These are phyloP conservation scores for Viola odorata DNA, from an alignment of 345 rosid species.

Conservation along the genomic window DNA sequence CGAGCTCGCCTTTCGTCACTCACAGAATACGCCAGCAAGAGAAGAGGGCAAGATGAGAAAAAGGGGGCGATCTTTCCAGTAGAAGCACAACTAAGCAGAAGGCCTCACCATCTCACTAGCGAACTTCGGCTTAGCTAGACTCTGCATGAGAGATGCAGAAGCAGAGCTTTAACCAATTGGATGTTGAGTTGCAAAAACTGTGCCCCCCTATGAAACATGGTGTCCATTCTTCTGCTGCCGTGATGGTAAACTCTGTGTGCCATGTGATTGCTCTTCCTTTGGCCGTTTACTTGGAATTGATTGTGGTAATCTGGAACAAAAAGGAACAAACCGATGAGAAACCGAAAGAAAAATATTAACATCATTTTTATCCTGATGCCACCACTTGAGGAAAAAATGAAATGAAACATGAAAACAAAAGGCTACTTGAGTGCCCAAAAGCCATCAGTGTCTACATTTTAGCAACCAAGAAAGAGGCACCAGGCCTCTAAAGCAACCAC, in stretches of 20 bases:
- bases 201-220: conserved; percentile 8
- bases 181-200: neutral
- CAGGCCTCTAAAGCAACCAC: neutral
- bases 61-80: neutral
- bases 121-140: conserved; percentile 1
- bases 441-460: neutral
- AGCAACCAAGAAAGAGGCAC: neutral
- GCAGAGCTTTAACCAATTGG: neutral
- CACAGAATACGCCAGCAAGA: too few relatives aligned
- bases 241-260: conserved; percentile 14
- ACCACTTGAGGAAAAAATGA: neutral
- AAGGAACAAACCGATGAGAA: neutral
- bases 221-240: conserved; percentile 25
- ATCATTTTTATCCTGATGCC: neutral
- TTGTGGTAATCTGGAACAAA: conserved; percentile 21
- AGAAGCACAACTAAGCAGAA: neutral
- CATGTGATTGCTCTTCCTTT: conserved; percentile 21
- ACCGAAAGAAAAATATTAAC: neutral
- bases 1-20: too few relatives aligned
- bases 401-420: neutral
- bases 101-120: conserved; percentile 3
- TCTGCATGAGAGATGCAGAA: conserved; percentile 9
- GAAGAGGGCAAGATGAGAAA: neutral
- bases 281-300: conserved; percentile 24
- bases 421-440: neutral